Percentiles rank a stretch among this genome's conserved stretches.
Evolutionary conservation across 148 eudicot species (phyloP).

Genomic region (Suaeda aralocaspica): DNA sequence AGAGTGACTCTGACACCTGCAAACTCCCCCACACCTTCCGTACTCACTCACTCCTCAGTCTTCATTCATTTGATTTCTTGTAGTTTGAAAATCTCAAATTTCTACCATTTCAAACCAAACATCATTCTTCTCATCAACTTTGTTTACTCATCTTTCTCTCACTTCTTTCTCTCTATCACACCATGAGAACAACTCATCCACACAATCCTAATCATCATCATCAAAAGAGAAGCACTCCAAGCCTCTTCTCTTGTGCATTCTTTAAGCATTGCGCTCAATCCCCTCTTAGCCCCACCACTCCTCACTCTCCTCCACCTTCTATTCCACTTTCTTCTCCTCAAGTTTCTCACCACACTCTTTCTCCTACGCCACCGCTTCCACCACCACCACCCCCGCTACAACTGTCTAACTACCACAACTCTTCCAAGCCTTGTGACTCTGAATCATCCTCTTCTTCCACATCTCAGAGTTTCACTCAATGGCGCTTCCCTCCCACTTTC

Average conservation of each 20-base stretch:
- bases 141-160: not conserved
- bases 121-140: not conserved
- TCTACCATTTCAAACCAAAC: not conserved
- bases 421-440: conserved; percentile 32
- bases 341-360: conserved; percentile 38
- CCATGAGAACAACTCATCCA: conserved; percentile 24
- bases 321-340: not conserved
- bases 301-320: conserved; percentile 35
- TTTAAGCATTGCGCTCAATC: conserved; percentile 77
- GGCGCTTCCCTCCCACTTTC: conserved; percentile 63
- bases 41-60: conserved; percentile 11
- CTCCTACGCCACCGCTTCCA: conserved; percentile 34
- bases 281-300: conserved; percentile 59
- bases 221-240: conserved; percentile 39
- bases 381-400: conserved; percentile 25
- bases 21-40: conserved; percentile 12
- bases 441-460: conserved; percentile 83
- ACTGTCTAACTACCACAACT: conserved; percentile 11
- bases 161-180: not conserved
- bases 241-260: conserved; percentile 66
- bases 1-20: conserved; percentile 9
- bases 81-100: not conserved
- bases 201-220: conserved; percentile 26
- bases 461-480: conserved; percentile 89
- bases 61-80: not conserved